These are phyloP conservation scores for Moelleriella libera DNA, from an alignment of 2,329 filamentous ascomycete species.

Conservation along the genomic window DNA sequence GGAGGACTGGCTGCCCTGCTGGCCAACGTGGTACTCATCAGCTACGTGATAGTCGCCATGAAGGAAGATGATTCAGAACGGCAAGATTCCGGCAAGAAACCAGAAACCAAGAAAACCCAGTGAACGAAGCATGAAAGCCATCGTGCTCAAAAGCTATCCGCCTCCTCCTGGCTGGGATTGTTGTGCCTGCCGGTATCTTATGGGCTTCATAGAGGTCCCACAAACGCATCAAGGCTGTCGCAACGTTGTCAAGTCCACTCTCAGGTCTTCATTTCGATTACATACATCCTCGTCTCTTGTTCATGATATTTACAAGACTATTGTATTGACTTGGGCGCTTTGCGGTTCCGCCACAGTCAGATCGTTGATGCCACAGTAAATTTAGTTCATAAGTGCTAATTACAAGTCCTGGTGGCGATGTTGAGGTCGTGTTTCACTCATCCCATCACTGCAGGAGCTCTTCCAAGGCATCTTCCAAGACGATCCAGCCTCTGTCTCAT, in stretches of 20 bases:
- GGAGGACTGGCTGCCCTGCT: slow-evolving; percentile 75
- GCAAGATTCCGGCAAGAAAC: slow-evolving; percentile 29
- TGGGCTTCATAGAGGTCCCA: too few relatives aligned
- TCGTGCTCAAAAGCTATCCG: background rate
- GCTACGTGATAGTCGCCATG: slow-evolving; percentile 87
- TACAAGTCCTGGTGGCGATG: slow-evolving; percentile 1
- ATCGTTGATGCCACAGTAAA: slow-evolving; percentile 9
- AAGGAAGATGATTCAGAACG: slow-evolving; percentile 52
- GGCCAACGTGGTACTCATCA: slow-evolving; percentile 80
- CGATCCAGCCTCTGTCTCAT: background rate
- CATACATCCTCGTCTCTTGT: slow-evolving; percentile 1
- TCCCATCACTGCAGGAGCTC: background rate
- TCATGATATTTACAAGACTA: slow-evolving; percentile 7
- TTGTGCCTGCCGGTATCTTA: too few relatives aligned
- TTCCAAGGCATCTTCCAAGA: background rate
- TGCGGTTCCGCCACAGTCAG: slow-evolving; percentile 2
- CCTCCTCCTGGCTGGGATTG: too few relatives aligned
- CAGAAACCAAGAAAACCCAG: slow-evolving; percentile 35
- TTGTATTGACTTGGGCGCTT: background rate
- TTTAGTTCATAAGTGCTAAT: slow-evolving; percentile 8
- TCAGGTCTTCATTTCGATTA: background rate
- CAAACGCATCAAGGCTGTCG: too few relatives aligned
- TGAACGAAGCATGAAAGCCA: slow-evolving; percentile 9
- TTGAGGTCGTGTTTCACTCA: background rate
- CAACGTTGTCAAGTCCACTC: too few relatives aligned